Base-by-base conservation (phyloP, 345 rosid genomes). In the Geranium rotundifolium region DNA sequence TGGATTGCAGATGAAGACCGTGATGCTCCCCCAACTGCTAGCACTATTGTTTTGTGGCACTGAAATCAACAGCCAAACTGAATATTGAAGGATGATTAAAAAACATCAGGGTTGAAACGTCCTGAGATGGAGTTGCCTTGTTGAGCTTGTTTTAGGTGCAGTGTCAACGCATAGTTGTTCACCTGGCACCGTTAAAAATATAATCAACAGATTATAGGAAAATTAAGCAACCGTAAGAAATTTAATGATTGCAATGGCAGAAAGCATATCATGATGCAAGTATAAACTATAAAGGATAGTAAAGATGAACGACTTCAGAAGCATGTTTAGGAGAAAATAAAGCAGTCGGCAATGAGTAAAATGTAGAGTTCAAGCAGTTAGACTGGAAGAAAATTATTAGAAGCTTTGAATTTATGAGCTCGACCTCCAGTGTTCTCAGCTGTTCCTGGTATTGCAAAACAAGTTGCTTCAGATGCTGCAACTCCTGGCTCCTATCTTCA, bases 381-480 rank as follows among this genome's bases (percentile, higher is more conserved):
- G 27, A 23, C 27, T 23, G 27, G 27, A 23, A 23, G 27, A 34
- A 34, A 34, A 34, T 5, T 5, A 46, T 46, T 46, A 9, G 52
- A 12, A 46, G 52, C 52, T 46, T 19, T 15, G 18, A 54, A 30
- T 57, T 67, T 12, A 54, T 18, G 56, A 57, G 63, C 63, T 67
- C 72, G 18, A 88, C 96, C 95, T 89, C 95, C 37, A 89, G 73
- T 29, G 91, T 81, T 75, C 90, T 85, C 79, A 89, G 12, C 64
- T 89, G 96, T 34, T 89, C 91, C 78, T 87, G 95, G 77, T 85
- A 87, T 65, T 83, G 95, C 63, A 88, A 60, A 15, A 85, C 82
- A 65, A 89, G 63, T 68, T 89, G 91, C 76, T 83, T 83, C 76
- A 89, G 66, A 65, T 81, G 86, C 79, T 87, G 86, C 74, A 89